These are phyloP conservation scores for Starmerella geochares DNA, from an alignment of 805 yeast species.

Conservation along the genomic window DNA sequence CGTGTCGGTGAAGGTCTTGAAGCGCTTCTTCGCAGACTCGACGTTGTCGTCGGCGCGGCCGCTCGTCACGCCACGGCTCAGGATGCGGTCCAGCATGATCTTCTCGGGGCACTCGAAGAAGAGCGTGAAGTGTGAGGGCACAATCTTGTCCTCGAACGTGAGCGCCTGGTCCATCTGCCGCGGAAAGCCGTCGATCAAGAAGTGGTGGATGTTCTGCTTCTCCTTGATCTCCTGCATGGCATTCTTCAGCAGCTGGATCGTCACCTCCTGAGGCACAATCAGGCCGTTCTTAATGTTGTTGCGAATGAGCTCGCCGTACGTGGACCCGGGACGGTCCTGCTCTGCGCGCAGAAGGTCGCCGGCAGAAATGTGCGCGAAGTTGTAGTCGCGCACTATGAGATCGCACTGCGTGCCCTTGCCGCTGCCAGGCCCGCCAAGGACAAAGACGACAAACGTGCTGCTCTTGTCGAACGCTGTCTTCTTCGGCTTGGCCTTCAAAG, in stretches of 20 bases:
- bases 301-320: slow-evolving; percentile 77
- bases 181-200: slow-evolving; percentile 92
- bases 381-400: slow-evolving; percentile 65
- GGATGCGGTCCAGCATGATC: slow-evolving; percentile 75
- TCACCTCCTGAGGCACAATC: slow-evolving; percentile 88
- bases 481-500: slow-evolving; percentile 30
- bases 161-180: slow-evolving; percentile 96
- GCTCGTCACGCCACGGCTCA: slow-evolving; percentile 87
- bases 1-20: slow-evolving; percentile 73
- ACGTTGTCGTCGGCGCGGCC: slow-evolving; percentile 91
- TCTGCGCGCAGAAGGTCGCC: slow-evolving; percentile 93
- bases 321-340: slow-evolving; percentile 69
- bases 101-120: slow-evolving; percentile 53
- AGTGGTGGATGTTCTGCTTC: slow-evolving; percentile 44
- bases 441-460: slow-evolving; percentile 73
- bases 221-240: slow-evolving; percentile 50
- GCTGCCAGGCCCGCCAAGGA: slow-evolving; percentile 95
- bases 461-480: slow-evolving; percentile 46
- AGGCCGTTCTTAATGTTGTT: slow-evolving; percentile 74
- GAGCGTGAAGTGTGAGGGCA: slow-evolving; percentile 33
- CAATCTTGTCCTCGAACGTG: slow-evolving; percentile 68
- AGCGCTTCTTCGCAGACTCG: slow-evolving; percentile 83
- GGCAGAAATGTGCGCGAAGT: slow-evolving; percentile 85
- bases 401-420: slow-evolving; percentile 97
- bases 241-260: slow-evolving; percentile 68